Percentiles rank a stretch among this genome's conserved stretches.
phyloP scores from a whole-genome alignment of 345 rosid species.

The Melaleuca alternifolia region DNA sequence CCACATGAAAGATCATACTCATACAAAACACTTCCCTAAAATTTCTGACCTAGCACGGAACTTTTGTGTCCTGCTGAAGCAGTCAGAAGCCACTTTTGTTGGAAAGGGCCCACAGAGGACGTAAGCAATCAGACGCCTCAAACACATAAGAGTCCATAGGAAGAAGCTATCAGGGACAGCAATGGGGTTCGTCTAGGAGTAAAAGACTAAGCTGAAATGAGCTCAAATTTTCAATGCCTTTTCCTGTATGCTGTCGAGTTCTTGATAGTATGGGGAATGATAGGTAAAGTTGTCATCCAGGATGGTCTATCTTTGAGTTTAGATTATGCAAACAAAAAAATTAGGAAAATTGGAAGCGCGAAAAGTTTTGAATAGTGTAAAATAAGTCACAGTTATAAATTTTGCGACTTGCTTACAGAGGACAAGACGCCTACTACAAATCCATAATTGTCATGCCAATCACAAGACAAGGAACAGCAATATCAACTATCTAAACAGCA shows the following conservation, averaged over 20 bases:
- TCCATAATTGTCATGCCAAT: neutral
- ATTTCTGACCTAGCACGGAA: neutral
- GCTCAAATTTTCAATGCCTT: neutral
- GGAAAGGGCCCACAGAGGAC: neutral
- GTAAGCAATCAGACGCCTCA: neutral
- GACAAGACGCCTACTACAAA: neutral
- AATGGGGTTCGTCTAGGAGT: neutral
- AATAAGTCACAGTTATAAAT: neutral
- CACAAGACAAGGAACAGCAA: neutral
- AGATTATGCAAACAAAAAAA: neutral
- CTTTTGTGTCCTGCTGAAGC: neutral
- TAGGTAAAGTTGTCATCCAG: neutral
- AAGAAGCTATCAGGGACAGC: neutral
- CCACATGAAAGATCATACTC: neutral
- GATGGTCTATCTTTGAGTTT: neutral
- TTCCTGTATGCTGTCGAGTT: neutral
- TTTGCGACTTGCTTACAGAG: neutral
- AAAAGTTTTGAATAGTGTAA: neutral
- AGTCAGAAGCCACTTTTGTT: neutral
- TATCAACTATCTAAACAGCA: neutral
- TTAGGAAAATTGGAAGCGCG: neutral
- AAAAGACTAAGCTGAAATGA: neutral
- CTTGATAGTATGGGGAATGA: neutral
- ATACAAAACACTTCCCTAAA: neutral
- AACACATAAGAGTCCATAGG: neutral